Conservation (phyloP, 2,329 filamentous ascomycete species). For the Ceratocystis ficicola region DNA sequence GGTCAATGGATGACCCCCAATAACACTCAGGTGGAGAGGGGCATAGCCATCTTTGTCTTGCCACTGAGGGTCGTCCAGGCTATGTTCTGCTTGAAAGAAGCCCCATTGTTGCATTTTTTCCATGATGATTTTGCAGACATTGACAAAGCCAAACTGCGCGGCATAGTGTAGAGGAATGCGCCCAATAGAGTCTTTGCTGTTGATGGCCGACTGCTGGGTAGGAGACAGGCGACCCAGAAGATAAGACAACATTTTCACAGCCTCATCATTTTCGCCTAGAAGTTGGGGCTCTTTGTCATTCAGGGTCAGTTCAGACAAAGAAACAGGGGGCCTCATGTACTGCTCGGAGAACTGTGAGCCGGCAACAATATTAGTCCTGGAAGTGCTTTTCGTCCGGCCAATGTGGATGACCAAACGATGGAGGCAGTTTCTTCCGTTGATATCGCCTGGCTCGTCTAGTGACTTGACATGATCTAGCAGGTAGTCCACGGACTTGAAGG, state of each 20-base stretch:
- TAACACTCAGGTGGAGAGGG: conserved; percentile 81
- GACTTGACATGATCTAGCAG: conserved; percentile 57
- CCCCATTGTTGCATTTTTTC: conserved; percentile 80
- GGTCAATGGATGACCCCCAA: conserved; percentile 78
- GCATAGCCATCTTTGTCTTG: conserved; percentile 87
- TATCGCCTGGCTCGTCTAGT: conserved; percentile 77
- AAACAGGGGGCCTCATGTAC: conserved; percentile 56
- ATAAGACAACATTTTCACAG: conserved; percentile 53
- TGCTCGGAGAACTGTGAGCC: conserved; percentile 30
- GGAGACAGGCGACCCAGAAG: conserved; percentile 56
- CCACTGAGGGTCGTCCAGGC: conserved; percentile 79
- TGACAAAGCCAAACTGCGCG: conserved; percentile 84
- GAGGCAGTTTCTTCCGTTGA: conserved; percentile 86
- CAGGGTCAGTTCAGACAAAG: conserved; percentile 34
- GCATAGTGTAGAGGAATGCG: conserved; percentile 84
- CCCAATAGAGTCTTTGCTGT: conserved; percentile 62
- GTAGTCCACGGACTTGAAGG: conserved; percentile 56
- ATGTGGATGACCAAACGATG: conserved; percentile 89
- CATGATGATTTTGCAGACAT: conserved; percentile 81
- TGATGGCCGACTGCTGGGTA: conserved; percentile 55
- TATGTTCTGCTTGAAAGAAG: conserved; percentile 70
- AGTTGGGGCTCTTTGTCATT: conserved; percentile 56
- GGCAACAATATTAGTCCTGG: conserved; percentile 17
- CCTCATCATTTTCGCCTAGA: conserved; percentile 57
- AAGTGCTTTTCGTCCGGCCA: conserved; percentile 53